Percentiles rank a stretch among this genome's conserved stretches.
phyloP scores from a whole-genome alignment of 2,329 filamentous ascomycete species.

The Dothideomycetes sp. region DNA sequence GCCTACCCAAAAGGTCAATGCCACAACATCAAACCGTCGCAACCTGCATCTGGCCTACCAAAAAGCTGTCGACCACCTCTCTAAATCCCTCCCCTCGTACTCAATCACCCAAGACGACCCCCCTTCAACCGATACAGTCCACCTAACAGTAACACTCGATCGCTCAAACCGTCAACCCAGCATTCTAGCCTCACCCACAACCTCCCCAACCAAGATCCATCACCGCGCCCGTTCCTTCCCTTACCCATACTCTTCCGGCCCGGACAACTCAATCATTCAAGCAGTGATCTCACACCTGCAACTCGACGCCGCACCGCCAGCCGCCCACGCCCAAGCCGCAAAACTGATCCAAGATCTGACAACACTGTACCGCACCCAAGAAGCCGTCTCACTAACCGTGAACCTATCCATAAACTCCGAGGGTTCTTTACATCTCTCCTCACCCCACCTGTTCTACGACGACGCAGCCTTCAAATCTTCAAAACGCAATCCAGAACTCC shows the following conservation, averaged over 20 bases:
- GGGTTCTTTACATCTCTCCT: slow-evolving; percentile 42
- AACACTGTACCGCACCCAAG: slow-evolving; percentile 52
- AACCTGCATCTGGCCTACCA: slow-evolving; percentile 47
- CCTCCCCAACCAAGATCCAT: slow-evolving; percentile 34
- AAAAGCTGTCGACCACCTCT: slow-evolving; percentile 47
- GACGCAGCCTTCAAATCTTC: slow-evolving; percentile 58
- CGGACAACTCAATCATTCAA: slow-evolving; percentile 31
- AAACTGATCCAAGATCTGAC: slow-evolving; percentile 47
- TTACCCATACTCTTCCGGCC: slow-evolving; percentile 49
- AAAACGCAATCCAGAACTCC: slow-evolving; percentile 53
- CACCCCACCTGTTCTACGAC: slow-evolving; percentile 56
- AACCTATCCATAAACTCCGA: slow-evolving; percentile 34
- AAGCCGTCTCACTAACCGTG: slow-evolving; percentile 54
- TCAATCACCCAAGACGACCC: slow-evolving; percentile 30
- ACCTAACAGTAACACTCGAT: slow-evolving; percentile 57
- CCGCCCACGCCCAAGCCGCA: slow-evolving; percentile 37
- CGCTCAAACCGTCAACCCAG: slow-evolving; percentile 53
- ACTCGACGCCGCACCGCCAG: slow-evolving; percentile 38
- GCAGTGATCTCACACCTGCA: slow-evolving; percentile 44
- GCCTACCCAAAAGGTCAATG: neutral
- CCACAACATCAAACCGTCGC: slow-evolving; percentile 33
- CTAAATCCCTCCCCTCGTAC: slow-evolving; percentile 30
- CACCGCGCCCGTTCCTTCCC: slow-evolving; percentile 47
- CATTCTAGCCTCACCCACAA: slow-evolving; percentile 50
- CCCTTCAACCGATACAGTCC: slow-evolving; percentile 18